Evolutionary conservation across 257 asterid genomes (phyloP).

Genomic region (Petunia secreta): DNA sequence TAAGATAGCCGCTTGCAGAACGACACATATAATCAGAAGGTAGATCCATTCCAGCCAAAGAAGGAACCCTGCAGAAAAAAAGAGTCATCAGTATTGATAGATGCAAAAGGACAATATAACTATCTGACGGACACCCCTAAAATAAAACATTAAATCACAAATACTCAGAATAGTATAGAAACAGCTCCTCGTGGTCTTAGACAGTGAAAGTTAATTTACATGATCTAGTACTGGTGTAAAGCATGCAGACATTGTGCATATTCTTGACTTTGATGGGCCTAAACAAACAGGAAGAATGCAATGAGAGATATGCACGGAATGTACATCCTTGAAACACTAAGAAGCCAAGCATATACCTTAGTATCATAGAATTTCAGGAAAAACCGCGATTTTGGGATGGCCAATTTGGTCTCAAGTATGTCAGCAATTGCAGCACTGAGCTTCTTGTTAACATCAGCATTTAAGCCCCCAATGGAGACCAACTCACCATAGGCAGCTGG

Average conservation of each 20-base stretch:
- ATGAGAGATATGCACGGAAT: conserved; percentile 51
- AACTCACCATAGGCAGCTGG: conserved; percentile 93
- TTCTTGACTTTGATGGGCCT: conserved; percentile 85
- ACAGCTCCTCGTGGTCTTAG: conserved; percentile 39
- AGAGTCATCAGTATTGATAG: conserved; percentile 8
- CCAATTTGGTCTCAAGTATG: conserved; percentile 77
- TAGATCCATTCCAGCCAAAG: conserved; percentile 89
- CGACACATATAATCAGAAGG: conserved; percentile 55
- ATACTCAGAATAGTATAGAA: conserved; percentile 9
- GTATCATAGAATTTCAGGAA: conserved; percentile 93
- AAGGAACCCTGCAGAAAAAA: conserved; percentile 66
- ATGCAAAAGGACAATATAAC: not conserved
- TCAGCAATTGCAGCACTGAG: conserved; percentile 82
- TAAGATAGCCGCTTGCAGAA: conserved; percentile 2
- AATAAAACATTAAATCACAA: not conserved
- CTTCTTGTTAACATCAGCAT: conserved; percentile 77
- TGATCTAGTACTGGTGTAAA: conserved; percentile 79
- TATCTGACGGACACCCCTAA: not conserved
- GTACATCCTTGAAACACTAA: conserved; percentile 28
- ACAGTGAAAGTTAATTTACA: conserved; percentile 53
- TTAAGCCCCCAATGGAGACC: conserved; percentile 86
- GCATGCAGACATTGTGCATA: conserved; percentile 92
- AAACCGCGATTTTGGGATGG: conserved; percentile 78
- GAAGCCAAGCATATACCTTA: conserved; percentile 53
- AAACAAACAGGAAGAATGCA: conserved; percentile 71